phyloP scores from a whole-genome alignment of 2,329 filamentous ascomycete species.

The Apiospora saccharicola region DNA sequence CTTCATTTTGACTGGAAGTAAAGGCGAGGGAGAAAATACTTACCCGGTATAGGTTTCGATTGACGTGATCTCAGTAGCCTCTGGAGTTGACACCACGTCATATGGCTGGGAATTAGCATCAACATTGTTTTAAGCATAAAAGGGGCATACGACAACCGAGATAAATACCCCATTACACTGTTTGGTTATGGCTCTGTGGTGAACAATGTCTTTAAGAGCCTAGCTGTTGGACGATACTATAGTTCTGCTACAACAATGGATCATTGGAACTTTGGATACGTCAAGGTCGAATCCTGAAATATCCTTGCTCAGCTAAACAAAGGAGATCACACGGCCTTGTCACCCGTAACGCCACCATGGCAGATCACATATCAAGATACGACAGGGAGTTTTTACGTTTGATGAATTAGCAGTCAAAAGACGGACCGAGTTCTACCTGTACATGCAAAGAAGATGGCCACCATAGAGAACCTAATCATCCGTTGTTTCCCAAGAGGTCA shows the following conservation, averaged over 20 bases:
- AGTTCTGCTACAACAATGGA: not conserved
- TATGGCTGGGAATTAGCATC: not conserved
- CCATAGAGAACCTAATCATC: conserved; percentile 31
- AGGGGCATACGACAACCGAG: not conserved
- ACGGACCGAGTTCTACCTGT: conserved; percentile 38
- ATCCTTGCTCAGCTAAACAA: not conserved
- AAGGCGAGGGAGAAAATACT: not conserved
- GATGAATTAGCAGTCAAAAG: conserved; percentile 32
- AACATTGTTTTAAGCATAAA: not conserved
- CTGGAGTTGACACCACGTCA: not conserved
- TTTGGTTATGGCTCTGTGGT: not conserved
- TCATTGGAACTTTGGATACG: not conserved
- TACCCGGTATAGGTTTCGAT: not conserved
- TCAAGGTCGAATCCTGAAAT: no score
- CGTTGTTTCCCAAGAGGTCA: conserved; percentile 34
- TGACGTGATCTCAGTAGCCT: not conserved
- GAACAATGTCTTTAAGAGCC: not conserved
- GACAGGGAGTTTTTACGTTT: conserved; percentile 8
- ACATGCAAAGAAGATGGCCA: conserved; percentile 38
- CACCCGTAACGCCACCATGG: not conserved
- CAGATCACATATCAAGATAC: not conserved
- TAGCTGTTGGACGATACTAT: not conserved
- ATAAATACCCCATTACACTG: not conserved
- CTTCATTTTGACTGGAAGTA: not conserved
- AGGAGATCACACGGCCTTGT: not conserved